Conservation (phyloP, 805 yeast species). For the Yamadazyma insecticola region DNA sequence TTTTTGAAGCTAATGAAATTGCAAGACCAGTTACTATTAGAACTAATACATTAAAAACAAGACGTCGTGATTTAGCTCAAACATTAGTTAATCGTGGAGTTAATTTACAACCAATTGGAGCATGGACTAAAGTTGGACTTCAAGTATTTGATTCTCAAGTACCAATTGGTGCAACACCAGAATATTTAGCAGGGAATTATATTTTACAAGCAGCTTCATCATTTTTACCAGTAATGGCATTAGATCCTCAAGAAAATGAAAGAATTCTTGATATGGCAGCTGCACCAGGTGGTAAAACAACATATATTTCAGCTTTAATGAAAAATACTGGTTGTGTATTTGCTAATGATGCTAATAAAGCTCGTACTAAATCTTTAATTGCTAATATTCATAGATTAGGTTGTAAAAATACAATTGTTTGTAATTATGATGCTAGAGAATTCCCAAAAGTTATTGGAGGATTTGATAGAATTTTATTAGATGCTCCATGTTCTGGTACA, state of each 20-base stretch:
- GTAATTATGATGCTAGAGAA: slow-evolving; percentile 97
- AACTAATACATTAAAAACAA: slow-evolving; percentile 92
- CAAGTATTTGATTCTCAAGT: slow-evolving; percentile 98
- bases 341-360: slow-evolving; percentile 96
- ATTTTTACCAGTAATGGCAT: slow-evolving; percentile 95
- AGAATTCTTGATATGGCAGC: slow-evolving; percentile 98
- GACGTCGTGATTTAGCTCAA: slow-evolving; percentile 95
- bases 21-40: slow-evolving; percentile 95
- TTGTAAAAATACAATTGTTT: slow-evolving; percentile 92
- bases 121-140: slow-evolving; percentile 97
- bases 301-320: slow-evolving; percentile 93
- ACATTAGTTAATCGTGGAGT: slow-evolving; percentile 94
- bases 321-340: slow-evolving; percentile 96
- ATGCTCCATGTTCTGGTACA: slow-evolving; percentile 99
- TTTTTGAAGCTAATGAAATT: slow-evolving; percentile 97
- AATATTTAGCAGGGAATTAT: slow-evolving; percentile 95
- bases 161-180: slow-evolving; percentile 99
- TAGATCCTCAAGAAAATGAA: slow-evolving; percentile 96
- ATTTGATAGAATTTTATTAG: slow-evolving; percentile 88
- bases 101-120: slow-evolving; percentile 92
- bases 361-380: slow-evolving; percentile 91
- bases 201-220: slow-evolving; percentile 98
- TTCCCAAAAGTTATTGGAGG: slow-evolving; percentile 99
- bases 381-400: slow-evolving; percentile 98
- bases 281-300: slow-evolving; percentile 99